Base-by-base conservation (phyloP, 2,329 filamentous ascomycete genomes). In the Botrytis tulipae region DNA sequence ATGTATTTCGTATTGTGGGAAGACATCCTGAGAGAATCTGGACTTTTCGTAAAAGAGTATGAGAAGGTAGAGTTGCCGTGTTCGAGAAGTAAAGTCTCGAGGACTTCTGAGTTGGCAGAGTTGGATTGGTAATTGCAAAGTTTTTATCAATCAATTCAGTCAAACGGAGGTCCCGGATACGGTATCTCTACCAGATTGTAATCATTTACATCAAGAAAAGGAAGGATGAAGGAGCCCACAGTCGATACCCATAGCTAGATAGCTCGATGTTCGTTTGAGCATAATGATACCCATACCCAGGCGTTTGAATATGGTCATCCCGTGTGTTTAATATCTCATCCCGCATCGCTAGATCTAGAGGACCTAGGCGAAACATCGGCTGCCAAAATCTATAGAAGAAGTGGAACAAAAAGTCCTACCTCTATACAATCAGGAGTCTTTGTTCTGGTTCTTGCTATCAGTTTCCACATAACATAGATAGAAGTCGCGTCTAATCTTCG, bases 41-140 rank as follows among this genome's bases (percentile, higher is more conserved):
- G 65, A 40, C 48, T 57, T 42, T 68, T 42, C 35, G 35, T 57
- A 8, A 68, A 68, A 37, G 48, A 68, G 25, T 68, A 57, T 25
- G 2, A 68, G 48, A 66, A n/a, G 8, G 25, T 29, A 42, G 25
- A 40, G 35, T 25, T 54, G 22, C 22, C 46, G 29, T 5, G 20
- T 20, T 14, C 12, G 32, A 10, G 22, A 67, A 16, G 44, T 18
- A 12, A 51, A 29, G 16, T 40, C 25, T 12, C 61, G 25, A 29
- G 4, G 25, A 44, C 61, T 40, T 3, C 2, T 35, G 57, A 40
- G 6, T 16, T 29, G 32, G 4, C 35, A 42, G 14, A 42, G 3
- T 12, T 12, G 32, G 22, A 29, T 62, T 42, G 25, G 60, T 63
- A 63, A 63, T 29, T 18, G 5, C 8, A 42, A 25, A 29, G 6